Evolutionary conservation across 2,329 filamentous ascomycete genomes (phyloP).

Genomic region (Tolypocladium sp.): DNA sequence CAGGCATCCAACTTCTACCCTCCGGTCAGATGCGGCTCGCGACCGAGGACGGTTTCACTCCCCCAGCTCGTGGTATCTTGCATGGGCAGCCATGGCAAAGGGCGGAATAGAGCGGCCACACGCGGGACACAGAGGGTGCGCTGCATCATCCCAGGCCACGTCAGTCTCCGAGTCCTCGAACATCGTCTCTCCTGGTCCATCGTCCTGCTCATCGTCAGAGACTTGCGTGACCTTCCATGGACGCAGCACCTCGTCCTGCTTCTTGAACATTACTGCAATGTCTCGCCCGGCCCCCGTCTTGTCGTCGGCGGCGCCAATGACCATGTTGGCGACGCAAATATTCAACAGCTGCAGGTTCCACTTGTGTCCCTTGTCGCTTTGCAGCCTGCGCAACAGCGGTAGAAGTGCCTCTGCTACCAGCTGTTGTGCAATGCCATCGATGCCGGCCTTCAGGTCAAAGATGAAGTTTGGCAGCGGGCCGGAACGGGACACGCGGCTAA

Average conservation of each 20-base stretch:
- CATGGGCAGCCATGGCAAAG: slow-evolving; percentile 51
- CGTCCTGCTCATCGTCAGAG: slow-evolving; percentile 15
- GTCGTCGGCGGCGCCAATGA: slow-evolving; percentile 40
- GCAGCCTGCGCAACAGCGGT: slow-evolving; percentile 65
- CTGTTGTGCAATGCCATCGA: slow-evolving; percentile 54
- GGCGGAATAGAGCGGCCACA: slow-evolving; percentile 45
- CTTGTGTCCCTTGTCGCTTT: slow-evolving; percentile 52
- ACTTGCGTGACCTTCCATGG: slow-evolving; percentile 51
- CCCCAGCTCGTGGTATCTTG: slow-evolving; percentile 24
- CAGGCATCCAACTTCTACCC: not conserved
- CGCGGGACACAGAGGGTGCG: slow-evolving; percentile 26
- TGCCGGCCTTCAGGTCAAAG: slow-evolving; percentile 51
- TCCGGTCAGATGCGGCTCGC: not conserved
- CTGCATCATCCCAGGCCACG: slow-evolving; percentile 19
- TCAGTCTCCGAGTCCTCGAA: slow-evolving; percentile 10
- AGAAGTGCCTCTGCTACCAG: slow-evolving; percentile 62
- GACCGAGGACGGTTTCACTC: not conserved
- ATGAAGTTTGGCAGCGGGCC: slow-evolving; percentile 63
- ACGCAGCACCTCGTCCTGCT: slow-evolving; percentile 59
- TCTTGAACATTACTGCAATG: slow-evolving; percentile 74
- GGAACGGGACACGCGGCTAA: slow-evolving; percentile 68
- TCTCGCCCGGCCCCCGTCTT: slow-evolving; percentile 56
- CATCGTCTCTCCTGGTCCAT: slow-evolving; percentile 4
- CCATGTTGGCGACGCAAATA: slow-evolving; percentile 81
- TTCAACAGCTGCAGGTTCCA: slow-evolving; percentile 85